These are phyloP conservation scores for Pterulicium gracile DNA, from an alignment of 1,284 basidiomycete genomes.

Conservation along the genomic window DNA sequence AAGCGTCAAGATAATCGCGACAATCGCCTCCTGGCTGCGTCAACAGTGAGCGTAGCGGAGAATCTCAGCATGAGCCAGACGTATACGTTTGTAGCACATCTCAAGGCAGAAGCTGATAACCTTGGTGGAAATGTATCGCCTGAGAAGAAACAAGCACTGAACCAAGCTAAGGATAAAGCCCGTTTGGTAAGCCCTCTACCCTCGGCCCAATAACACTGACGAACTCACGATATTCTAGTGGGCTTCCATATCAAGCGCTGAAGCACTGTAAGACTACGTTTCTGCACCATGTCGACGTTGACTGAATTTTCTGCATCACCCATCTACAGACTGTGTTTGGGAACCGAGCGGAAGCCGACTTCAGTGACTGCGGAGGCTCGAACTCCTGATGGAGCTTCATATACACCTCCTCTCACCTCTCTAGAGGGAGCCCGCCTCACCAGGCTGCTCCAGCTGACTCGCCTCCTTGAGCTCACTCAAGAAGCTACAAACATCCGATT, in stretches of 20 bases:
- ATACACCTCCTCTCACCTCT: conserved; percentile 17
- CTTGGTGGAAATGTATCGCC: conserved; percentile 9
- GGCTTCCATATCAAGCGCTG: conserved; percentile 25
- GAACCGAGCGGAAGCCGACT: conserved; percentile 25
- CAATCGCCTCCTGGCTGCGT: conserved; percentile 26
- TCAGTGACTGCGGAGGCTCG: conserved; percentile 19
- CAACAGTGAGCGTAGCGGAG: conserved; percentile 36
- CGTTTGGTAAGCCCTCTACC: conserved; percentile 22
- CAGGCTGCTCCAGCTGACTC: background rate
- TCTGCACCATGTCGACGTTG: conserved; percentile 1
- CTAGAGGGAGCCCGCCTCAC: conserved; percentile 7
- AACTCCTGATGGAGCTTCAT: conserved; percentile 18
- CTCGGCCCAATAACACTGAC: conserved; percentile 5
- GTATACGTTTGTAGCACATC: conserved; percentile 17
- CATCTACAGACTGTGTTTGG: conserved; percentile 25
- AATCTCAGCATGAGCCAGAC: conserved; percentile 27
- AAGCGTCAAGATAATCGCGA: conserved; percentile 19
- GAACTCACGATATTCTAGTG: conserved; percentile 20
- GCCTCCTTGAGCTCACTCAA: background rate
- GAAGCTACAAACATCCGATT: background rate
- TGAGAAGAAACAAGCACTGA: conserved; percentile 15
- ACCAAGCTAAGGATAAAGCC: conserved; percentile 22
- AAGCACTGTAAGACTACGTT: conserved; percentile 24
- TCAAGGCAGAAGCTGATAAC: conserved; percentile 15
- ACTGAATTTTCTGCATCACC: background rate